phyloP scores from a whole-genome alignment of 2,329 filamentous ascomycete genomes.

The Penicillium sp. region DNA sequence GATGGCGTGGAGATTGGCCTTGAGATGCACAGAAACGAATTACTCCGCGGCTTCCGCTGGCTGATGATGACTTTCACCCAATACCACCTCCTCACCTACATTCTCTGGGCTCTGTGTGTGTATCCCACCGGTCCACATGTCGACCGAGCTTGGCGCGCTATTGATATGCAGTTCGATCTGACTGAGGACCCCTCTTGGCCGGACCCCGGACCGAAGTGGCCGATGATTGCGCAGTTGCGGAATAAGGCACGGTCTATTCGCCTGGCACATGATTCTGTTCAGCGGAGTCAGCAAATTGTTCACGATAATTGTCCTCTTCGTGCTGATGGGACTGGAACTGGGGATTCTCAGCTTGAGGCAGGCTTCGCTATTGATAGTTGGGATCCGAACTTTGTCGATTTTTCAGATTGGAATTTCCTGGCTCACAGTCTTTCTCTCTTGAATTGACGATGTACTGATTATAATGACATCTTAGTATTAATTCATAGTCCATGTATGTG shows the following conservation, averaged over 20 bases:
- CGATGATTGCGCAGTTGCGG: slow-evolving; percentile 19
- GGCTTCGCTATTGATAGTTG: slow-evolving; percentile 17
- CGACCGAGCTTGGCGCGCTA: slow-evolving; percentile 35
- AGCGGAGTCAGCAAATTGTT: neutral
- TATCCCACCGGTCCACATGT: slow-evolving; percentile 33
- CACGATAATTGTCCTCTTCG: neutral
- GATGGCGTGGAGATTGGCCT: slow-evolving; percentile 37
- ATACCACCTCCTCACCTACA: slow-evolving; percentile 47
- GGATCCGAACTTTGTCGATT: slow-evolving; percentile 22
- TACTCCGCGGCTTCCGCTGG: slow-evolving; percentile 43
- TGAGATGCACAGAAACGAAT: slow-evolving; percentile 37
- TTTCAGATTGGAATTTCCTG: slow-evolving; percentile 24
- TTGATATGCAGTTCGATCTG: slow-evolving; percentile 18
- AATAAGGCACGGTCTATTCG: slow-evolving; percentile 20
- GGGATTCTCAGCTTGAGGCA: neutral
- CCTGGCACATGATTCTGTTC: slow-evolving; percentile 3
- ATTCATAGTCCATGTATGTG: neutral
- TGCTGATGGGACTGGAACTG: neutral
- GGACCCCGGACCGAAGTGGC: slow-evolving; percentile 26
- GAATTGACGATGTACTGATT: neutral
- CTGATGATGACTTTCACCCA: slow-evolving; percentile 43
- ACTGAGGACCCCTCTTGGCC: slow-evolving; percentile 22
- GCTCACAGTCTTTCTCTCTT: slow-evolving; percentile 13
- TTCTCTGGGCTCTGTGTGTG: slow-evolving; percentile 48
- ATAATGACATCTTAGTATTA: neutral